phyloP scores from a whole-genome alignment of 345 rosid genomes.

The Brassica incana region DNA sequence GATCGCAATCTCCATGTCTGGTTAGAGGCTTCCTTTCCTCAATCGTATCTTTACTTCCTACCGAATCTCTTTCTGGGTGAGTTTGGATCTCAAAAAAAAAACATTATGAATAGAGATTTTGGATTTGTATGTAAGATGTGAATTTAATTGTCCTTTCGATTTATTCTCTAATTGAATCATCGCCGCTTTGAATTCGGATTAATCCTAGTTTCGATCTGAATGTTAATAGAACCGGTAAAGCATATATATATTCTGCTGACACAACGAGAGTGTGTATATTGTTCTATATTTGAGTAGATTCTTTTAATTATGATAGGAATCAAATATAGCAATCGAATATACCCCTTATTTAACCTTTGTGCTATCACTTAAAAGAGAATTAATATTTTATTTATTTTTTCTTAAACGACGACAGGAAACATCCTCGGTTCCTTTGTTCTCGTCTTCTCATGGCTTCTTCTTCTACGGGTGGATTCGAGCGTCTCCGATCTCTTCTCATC shows the following conservation, averaged over 20 bases:
- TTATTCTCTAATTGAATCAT: not conserved
- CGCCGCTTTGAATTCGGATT: not conserved
- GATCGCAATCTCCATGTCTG: not conserved
- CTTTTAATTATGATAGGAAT: not conserved
- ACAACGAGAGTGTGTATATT: not conserved
- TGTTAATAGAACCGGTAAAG: not conserved
- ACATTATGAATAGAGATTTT: not conserved
- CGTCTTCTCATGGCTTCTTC: constrained; percentile 35
- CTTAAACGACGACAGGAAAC: not conserved
- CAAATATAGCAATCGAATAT: not conserved
- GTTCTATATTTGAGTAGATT: not conserved
- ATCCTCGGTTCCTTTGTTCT: not conserved
- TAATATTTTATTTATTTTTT: not conserved
- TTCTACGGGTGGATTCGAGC: constrained; percentile 33
- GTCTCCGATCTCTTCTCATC: constrained; percentile 48
- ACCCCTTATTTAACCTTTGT: not conserved
- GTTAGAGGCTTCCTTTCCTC: not conserved
- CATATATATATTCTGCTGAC: not conserved
- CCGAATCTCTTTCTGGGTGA: not conserved
- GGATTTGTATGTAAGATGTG: not conserved
- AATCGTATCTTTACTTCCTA: not conserved
- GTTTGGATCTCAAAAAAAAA: not conserved
- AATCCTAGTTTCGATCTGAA: not conserved
- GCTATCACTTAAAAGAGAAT: not conserved
- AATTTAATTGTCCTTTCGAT: not conserved